Percentiles rank a stretch among this genome's conserved stretches.
Evolutionary conservation across 2,329 filamentous ascomycete species (phyloP).

Genomic region (Ilyonectria sp.): DNA sequence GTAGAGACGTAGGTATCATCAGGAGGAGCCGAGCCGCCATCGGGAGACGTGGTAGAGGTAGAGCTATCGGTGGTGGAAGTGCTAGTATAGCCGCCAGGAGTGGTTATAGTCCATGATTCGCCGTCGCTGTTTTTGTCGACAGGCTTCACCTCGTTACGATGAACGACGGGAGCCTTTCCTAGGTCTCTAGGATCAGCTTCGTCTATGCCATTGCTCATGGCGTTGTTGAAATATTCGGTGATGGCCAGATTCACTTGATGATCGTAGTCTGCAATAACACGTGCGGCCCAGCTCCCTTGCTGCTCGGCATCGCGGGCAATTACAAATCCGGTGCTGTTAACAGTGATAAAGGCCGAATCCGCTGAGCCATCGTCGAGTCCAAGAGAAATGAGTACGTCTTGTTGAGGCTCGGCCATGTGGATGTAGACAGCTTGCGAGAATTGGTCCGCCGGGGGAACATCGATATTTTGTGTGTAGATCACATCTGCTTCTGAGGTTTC

Average conservation of each 20-base stretch:
- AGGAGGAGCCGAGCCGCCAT: too few relatives aligned
- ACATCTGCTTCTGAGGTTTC: neutral
- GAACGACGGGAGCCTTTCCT: neutral
- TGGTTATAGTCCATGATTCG: neutral
- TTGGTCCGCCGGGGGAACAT: neutral
- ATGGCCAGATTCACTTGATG: slow-evolving; percentile 10
- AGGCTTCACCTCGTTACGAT: neutral
- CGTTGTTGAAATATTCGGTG: neutral
- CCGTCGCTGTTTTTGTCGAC: neutral
- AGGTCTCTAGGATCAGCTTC: neutral
- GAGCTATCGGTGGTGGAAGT: neutral
- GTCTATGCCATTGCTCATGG: neutral
- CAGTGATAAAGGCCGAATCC: neutral
- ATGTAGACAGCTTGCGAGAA: neutral
- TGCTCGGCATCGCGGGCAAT: neutral
- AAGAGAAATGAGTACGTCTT: slow-evolving; percentile 5
- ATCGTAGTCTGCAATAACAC: slow-evolving; percentile 3
- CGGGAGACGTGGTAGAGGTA: neutral
- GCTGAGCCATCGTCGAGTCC: neutral
- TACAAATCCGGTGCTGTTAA: slow-evolving; percentile 4
- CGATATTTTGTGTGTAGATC: neutral
- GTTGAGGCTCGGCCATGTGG: slow-evolving; percentile 3
- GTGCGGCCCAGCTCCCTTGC: neutral
- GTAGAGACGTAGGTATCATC: neutral
- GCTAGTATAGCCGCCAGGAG: neutral